These are phyloP conservation scores for Fusarium lyarnte DNA, from an alignment of 2,329 filamentous ascomycete species.

Conservation along the genomic window DNA sequence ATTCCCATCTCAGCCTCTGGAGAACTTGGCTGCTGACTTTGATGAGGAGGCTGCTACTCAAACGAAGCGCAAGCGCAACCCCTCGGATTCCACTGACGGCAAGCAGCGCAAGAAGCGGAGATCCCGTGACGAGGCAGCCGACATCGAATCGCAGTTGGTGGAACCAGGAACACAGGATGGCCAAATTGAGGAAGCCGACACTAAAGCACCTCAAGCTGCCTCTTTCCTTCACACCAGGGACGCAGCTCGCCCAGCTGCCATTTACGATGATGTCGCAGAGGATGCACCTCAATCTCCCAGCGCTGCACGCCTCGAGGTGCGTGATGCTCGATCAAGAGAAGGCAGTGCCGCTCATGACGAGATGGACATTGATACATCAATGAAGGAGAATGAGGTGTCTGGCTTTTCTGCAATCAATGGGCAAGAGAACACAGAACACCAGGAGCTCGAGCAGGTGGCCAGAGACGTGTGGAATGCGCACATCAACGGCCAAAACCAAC, in stretches of 20 bases:
- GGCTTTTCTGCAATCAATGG: constrained; percentile 15
- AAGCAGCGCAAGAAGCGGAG: constrained; percentile 49
- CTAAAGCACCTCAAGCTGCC: constrained; percentile 4
- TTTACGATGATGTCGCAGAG: constrained; percentile 29
- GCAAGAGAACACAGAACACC: constrained; percentile 17
- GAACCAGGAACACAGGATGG: constrained; percentile 35
- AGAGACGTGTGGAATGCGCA: constrained; percentile 50
- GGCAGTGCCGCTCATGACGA: constrained; percentile 38
- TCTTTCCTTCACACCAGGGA: constrained; percentile 29
- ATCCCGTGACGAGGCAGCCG: constrained; percentile 35
- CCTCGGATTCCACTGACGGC: constrained; percentile 43
- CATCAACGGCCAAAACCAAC: constrained; percentile 43
- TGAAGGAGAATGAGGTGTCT: constrained; percentile 14
- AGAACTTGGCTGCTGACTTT: constrained; percentile 15
- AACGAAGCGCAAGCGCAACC: constrained; percentile 49
- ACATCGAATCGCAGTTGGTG: constrained; percentile 31
- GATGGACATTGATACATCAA: constrained; percentile 40
- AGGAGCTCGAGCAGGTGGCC: constrained; percentile 46
- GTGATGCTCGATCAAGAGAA: constrained; percentile 43
- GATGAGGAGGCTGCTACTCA: constrained; percentile 36
- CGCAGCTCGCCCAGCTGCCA: constrained; percentile 22
- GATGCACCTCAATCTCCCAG: constrained; percentile 44
- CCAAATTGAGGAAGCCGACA: constrained; percentile 2
- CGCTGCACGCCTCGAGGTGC: constrained; percentile 39
- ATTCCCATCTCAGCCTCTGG: constrained; percentile 16